Evolutionary conservation across 805 yeast genomes (phyloP), one percentile per base, ranked within the genome.

Genomic region (Wickerhamomyces ciferrii): DNA sequence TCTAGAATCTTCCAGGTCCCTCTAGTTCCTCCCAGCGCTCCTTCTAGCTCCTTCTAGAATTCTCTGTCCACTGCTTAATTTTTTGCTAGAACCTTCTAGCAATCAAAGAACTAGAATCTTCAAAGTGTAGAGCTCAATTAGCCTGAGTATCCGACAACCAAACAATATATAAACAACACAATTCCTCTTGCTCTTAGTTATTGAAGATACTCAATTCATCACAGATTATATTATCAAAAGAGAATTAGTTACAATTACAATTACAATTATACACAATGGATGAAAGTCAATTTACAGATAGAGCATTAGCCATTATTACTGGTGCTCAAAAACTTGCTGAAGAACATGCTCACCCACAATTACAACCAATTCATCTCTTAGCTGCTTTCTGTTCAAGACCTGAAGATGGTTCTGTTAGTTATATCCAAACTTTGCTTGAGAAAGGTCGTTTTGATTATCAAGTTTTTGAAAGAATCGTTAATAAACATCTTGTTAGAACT

Each of bases 371-470:
- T 47, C 99, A 94, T 67, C 66, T 94, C 47, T 71, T 92, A 52
- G 97, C 96, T 17, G 97, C 98, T 20, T 85, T 92, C 84, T 83
- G 86, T 27, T 81, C 82, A 51, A 72, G 69, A 17, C 68, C 70
- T 17, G 77, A 72, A 43, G 83, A 76, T 50, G 78, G 78, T 7
- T 75, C 81, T 3, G 66, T 75, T 15, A 71, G 81, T 19, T 92
- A 89, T 65, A 69, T 94, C 46, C 87, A 90, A 61, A 86, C 96
- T 15, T 71, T 94, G 41, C 68, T 87, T 18, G 96, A 90, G 58
- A 87, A 83, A 59, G 96, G 89, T 14, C 78, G 97, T 51, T 90
- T 81, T 60, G 98, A 94, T 53, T 92, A 92, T 84, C 79, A 81
- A 21, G 68, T 75, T 5, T 81, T 94, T 50, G 91, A 84, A 64